Evolutionary conservation across 2,329 filamentous ascomycete genomes (phyloP).

Genomic region (Colletotrichum sp.): DNA sequence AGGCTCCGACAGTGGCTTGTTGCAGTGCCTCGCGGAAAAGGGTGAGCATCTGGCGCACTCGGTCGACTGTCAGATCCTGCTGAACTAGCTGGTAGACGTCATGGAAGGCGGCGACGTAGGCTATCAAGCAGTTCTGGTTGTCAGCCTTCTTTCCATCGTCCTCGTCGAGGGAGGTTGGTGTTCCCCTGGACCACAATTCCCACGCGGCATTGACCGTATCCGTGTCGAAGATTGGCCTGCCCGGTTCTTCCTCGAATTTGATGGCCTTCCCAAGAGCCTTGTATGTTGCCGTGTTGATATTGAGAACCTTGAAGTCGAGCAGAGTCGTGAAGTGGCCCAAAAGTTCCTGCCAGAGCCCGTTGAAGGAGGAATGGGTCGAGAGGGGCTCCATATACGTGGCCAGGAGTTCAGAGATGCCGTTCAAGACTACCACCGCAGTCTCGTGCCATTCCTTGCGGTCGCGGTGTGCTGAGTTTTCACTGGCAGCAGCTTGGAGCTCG

Average conservation of each 20-base stretch:
- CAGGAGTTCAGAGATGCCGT: slow-evolving; percentile 74
- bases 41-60: slow-evolving; percentile 70
- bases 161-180: slow-evolving; percentile 54
- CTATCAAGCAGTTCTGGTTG: slow-evolving; percentile 83
- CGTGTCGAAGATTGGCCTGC: slow-evolving; percentile 56
- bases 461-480: slow-evolving; percentile 34
- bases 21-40: slow-evolving; percentile 76
- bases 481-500: slow-evolving; percentile 49
- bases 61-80: slow-evolving; percentile 63
- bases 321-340: slow-evolving; percentile 71
- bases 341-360: slow-evolving; percentile 77
- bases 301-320: slow-evolving; percentile 67
- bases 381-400: slow-evolving; percentile 79
- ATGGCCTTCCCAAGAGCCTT: slow-evolving; percentile 70
- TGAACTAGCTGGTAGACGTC: slow-evolving; percentile 81
- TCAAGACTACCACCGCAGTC: slow-evolving; percentile 76
- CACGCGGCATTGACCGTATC: slow-evolving; percentile 67
- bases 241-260: slow-evolving; percentile 50
- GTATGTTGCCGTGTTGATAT: slow-evolving; percentile 75
- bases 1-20: slow-evolving; percentile 70
- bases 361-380: slow-evolving; percentile 69
- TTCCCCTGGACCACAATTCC: slow-evolving; percentile 71
- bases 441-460: slow-evolving; percentile 70
- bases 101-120: slow-evolving; percentile 79
- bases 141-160: slow-evolving; percentile 49